These are phyloP conservation scores for Fusarium domesticum DNA, from an alignment of 2,329 filamentous ascomycete genomes.

Conservation along the genomic window DNA sequence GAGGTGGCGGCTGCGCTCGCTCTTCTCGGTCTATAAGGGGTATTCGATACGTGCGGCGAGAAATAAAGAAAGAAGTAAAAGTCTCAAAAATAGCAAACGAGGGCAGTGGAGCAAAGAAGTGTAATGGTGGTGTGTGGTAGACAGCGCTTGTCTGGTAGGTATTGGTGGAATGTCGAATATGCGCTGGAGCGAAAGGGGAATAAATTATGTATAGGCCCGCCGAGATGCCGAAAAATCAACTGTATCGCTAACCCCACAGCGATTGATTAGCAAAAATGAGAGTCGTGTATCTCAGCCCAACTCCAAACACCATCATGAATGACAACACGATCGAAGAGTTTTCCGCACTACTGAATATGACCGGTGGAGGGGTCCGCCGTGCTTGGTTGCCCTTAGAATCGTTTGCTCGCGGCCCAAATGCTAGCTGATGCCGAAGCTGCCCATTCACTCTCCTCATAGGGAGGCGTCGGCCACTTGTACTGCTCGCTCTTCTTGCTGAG, in stretches of 20 bases:
- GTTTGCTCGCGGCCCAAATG: slow-evolving; percentile 70
- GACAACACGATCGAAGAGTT: slow-evolving; percentile 27
- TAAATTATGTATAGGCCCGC: slow-evolving; percentile 29
- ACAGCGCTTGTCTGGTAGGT: slow-evolving; percentile 27
- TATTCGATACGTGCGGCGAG: slow-evolving; percentile 36
- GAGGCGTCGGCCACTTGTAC: slow-evolving; percentile 89
- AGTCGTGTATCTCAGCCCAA: slow-evolving; percentile 24
- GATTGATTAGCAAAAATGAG: slow-evolving; percentile 15
- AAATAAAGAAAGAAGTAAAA: slow-evolving; percentile 26
- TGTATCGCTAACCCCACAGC: slow-evolving; percentile 21
- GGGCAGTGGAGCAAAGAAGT: slow-evolving; percentile 21
- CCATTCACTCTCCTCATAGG: slow-evolving; percentile 93
- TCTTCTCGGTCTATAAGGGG: slow-evolving; percentile 38
- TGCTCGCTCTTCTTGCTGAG: slow-evolving; percentile 57
- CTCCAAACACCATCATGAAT: slow-evolving; percentile 32
- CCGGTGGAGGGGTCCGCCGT: slow-evolving; percentile 12
- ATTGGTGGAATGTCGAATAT: slow-evolving; percentile 25
- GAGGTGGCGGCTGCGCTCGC: slow-evolving; percentile 30
- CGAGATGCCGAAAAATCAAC: slow-evolving; percentile 25
- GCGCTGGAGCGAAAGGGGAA: slow-evolving; percentile 30
- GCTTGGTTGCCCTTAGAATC: slow-evolving; percentile 44
- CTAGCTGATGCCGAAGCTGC: slow-evolving; percentile 76
- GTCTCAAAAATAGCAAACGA: slow-evolving; percentile 17
- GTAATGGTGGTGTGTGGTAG: slow-evolving; percentile 23
- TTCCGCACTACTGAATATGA: slow-evolving; percentile 26